phyloP scores from a whole-genome alignment of 2,329 filamentous ascomycete genomes.

The Aureobasidium leucospermi region DNA sequence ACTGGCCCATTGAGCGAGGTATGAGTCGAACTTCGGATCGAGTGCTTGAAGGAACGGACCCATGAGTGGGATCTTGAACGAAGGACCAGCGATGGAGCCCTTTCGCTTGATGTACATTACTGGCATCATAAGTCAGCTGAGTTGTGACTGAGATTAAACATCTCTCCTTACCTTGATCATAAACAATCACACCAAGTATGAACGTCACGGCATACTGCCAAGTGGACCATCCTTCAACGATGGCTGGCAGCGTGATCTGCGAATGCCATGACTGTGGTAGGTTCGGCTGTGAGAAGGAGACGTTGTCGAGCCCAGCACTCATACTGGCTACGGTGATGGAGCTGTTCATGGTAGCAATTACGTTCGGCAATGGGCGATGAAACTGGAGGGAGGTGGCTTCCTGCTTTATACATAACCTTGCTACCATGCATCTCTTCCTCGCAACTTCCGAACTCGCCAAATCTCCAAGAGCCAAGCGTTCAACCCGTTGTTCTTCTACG shows the following conservation, averaged over 20 bases:
- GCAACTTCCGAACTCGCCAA: too few relatives aligned
- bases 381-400: background rate
- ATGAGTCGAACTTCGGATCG: constrained; percentile 79
- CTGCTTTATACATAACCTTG: background rate
- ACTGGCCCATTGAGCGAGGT: constrained; percentile 80
- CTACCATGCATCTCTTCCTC: too few relatives aligned
- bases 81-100: constrained; percentile 37
- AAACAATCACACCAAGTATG: background rate
- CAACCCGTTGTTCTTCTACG: too few relatives aligned
- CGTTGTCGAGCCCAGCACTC: background rate
- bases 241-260: background rate
- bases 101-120: constrained; percentile 23
- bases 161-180: background rate
- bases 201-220: background rate
- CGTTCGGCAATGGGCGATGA: too few relatives aligned
- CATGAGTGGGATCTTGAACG: constrained; percentile 49
- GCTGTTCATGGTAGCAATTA: background rate
- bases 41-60: constrained; percentile 82
- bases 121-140: background rate
- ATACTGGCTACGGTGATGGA: background rate
- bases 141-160: background rate
- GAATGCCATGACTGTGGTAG: background rate
- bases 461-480: too few relatives aligned
- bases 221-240: background rate
- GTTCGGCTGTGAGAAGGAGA: background rate